Evolutionary conservation across 768 basidiomycete genomes (phyloP).

Genomic region (Naganishia onofrii): DNA sequence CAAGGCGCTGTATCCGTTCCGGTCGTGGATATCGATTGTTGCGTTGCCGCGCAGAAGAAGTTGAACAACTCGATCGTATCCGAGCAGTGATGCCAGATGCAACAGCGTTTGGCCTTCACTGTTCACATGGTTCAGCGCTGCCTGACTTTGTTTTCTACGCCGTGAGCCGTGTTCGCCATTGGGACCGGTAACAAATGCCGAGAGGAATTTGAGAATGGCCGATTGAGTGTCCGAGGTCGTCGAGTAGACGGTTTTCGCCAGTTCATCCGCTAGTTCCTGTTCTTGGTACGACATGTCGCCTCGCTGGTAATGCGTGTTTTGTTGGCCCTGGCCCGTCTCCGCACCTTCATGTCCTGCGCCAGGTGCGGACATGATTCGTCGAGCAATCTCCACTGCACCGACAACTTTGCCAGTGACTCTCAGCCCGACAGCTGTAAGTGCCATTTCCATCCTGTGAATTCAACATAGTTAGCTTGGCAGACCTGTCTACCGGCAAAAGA

Average conservation of each 20-base stretch:
- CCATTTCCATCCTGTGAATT: constrained; percentile 78
- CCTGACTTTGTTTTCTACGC: constrained; percentile 46
- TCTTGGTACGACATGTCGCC: constrained; percentile 15
- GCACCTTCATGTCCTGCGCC: constrained; percentile 45
- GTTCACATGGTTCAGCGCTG: constrained; percentile 70
- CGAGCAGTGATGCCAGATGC: constrained; percentile 78
- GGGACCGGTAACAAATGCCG: constrained; percentile 60
- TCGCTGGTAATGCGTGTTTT: background rate
- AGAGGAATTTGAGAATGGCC: constrained; percentile 73
- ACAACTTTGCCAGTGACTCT: constrained; percentile 96
- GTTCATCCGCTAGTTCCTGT: constrained; percentile 22
- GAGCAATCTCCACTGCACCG: constrained; percentile 86
- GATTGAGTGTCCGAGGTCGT: constrained; percentile 62
- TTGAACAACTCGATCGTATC: constrained; percentile 65
- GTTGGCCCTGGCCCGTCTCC: background rate
- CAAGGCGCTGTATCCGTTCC: constrained; percentile 84
- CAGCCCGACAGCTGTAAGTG: constrained; percentile 87
- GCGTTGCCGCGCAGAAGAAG: constrained; percentile 71
- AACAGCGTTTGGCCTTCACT: constrained; percentile 77
- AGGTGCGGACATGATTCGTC: constrained; percentile 73
- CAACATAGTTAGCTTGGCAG: constrained; percentile 32
- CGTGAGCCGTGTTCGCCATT: constrained; percentile 56
- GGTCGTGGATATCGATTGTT: constrained; percentile 79
- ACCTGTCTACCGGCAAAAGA: background rate
- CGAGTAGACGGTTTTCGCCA: constrained; percentile 33